Conservation (phyloP, 495 filamentous ascomycete genomes). For the Astrothelium macrocarpum region DNA sequence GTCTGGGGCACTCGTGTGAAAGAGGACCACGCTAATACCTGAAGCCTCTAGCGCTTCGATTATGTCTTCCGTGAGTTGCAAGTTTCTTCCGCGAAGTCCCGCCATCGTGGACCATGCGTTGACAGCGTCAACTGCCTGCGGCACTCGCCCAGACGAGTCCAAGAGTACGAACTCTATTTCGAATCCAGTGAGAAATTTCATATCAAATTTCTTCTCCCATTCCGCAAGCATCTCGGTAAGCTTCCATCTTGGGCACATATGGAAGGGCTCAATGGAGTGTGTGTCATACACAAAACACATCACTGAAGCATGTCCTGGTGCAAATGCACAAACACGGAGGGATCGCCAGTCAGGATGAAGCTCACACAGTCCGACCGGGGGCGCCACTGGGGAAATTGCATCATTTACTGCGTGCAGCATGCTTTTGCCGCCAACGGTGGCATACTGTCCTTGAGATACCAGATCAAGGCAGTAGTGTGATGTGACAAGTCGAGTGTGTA, state of each 20-base stretch:
- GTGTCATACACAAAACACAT: background rate
- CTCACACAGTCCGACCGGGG: background rate
- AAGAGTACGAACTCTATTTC: constrained; percentile 72
- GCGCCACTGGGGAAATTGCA: background rate
- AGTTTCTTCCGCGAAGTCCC: constrained; percentile 5
- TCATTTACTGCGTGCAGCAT: constrained; percentile 1
- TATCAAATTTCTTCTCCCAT: background rate
- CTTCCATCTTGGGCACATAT: background rate
- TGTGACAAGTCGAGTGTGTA: background rate
- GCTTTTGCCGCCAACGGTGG: background rate
- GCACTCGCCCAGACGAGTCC: background rate
- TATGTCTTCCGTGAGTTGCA: constrained; percentile 55
- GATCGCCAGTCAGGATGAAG: background rate
- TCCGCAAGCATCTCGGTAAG: background rate
- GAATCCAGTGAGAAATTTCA: constrained; percentile 50
- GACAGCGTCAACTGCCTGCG: background rate
- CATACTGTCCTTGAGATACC: background rate
- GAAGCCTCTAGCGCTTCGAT: constrained; percentile 40
- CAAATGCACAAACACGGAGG: background rate
- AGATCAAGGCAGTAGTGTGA: background rate
- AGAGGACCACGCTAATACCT: background rate
- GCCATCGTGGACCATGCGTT: background rate
- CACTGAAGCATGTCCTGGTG: background rate
- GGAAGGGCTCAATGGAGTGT: background rate
- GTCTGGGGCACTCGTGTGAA: background rate